Evolutionary conservation across 371 early-diverging fungal species (phyloP), one percentile per base, ranked within the genome.

Genomic region (Dichotomocladium elegans): DNA sequence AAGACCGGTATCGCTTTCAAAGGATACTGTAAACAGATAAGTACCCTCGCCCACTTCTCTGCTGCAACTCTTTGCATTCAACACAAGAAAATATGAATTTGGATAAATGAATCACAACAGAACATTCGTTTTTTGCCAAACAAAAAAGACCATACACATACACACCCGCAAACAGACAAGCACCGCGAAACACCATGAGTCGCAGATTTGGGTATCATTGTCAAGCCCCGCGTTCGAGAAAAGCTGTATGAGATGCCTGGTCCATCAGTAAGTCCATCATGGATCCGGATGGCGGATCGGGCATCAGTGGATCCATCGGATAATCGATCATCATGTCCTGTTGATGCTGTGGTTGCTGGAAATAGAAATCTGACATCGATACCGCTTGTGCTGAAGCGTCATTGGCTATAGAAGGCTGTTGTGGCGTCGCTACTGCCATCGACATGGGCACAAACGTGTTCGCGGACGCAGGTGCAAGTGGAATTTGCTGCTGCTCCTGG

Each of bases 201-300:
- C 21, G 40, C 14, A n/a, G 14, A 14, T 41, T 9, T 41, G 21
- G 41, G 21, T 41, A 41, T n/a, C n/a, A 9, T 12, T 29, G n/a
- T 46, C 25, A 27, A 25, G n/a, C 25, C 6, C 17, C 46, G 12
- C 24, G 17, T 14, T 25, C 17, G 26, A 22, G 8, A 25, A 45
- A 45, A 10, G 27, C 33, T 33, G 14, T 35, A 12, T 26, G 45
- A 28, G 34, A 46, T 4, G 25, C 25, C 33, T 47, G 63, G 22
- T 62, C 56, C 47, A 66, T 46, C 17, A 72, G 35, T n/a, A 72
- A 47, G 10, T 63, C 60, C 72, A 72, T 72, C 72, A 72, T 72
- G 5, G 72, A 72, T 42, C 62, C 68, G 40, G 55, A 49, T 6
- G 68, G 68, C 1, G 66, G 44, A 35, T 62, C 57, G 21, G 35